Percentiles rank a stretch among this genome's conserved stretches.
phyloP scores from a whole-genome alignment of 2,329 filamentous ascomycete species.

The Colletotrichum lentis region DNA sequence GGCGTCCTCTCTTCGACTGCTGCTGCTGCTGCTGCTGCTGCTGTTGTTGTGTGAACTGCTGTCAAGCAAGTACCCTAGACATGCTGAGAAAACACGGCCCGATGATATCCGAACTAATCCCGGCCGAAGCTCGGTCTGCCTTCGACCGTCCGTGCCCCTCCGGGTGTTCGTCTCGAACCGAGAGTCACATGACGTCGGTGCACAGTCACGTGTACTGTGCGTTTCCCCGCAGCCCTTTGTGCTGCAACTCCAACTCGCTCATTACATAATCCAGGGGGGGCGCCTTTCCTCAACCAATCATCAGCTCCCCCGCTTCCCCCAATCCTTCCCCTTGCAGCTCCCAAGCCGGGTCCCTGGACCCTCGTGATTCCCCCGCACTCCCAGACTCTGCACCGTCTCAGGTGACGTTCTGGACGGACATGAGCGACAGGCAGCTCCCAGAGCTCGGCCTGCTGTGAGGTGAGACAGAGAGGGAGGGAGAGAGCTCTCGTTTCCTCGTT shows the following conservation, averaged over 20 bases:
- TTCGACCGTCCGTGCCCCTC: background rate
- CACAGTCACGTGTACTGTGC: background rate
- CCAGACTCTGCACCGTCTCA: slow-evolving; percentile 37
- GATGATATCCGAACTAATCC: no score
- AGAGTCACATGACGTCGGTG: background rate
- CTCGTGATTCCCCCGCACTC: slow-evolving; percentile 37
- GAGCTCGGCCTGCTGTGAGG: slow-evolving; percentile 2
- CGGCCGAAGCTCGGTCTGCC: background rate
- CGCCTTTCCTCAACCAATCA: slow-evolving; percentile 1
- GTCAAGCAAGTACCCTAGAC: no score
- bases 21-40: no score
- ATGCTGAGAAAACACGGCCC: no score
- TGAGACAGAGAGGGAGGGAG: background rate
- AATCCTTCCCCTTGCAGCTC: slow-evolving; percentile 20
- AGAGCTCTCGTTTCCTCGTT: background rate
- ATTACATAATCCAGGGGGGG: slow-evolving; percentile 16
- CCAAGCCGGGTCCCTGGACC: background rate
- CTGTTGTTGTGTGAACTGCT: no score
- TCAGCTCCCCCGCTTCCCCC: slow-evolving; percentile 26
- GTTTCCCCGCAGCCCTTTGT: background rate
- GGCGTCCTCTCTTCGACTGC: background rate
- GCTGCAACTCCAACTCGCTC: slow-evolving; percentile 24
- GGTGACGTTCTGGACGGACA: slow-evolving; percentile 27
- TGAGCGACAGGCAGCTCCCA: background rate
- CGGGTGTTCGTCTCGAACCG: background rate